These are phyloP conservation scores for Ophiostoma piceae DNA, from an alignment of 2,329 filamentous ascomycete genomes.

Conservation along the genomic window DNA sequence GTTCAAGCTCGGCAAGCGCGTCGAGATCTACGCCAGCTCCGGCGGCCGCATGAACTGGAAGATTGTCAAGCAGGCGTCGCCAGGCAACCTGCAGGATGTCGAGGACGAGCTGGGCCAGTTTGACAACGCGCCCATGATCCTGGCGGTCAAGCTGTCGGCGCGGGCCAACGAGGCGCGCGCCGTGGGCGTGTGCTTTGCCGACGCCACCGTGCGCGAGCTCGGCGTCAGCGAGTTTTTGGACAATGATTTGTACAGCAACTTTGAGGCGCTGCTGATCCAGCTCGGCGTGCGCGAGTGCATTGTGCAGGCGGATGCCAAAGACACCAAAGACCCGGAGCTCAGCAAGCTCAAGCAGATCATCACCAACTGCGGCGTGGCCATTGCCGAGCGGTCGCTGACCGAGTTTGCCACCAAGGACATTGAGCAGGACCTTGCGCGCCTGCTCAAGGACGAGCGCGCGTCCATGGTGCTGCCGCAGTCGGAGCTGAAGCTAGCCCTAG, in stretches of 20 bases:
- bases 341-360: conserved; percentile 83
- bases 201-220: conserved; percentile 90
- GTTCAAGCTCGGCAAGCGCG: conserved; percentile 80
- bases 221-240: conserved; percentile 98
- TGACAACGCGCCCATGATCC: conserved; percentile 86
- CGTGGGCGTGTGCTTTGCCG: conserved; percentile 94
- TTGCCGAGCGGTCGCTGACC: conserved; percentile 68
- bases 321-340: conserved; percentile 63
- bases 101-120: conserved; percentile 87
- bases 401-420: conserved; percentile 91
- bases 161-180: conserved; percentile 78
- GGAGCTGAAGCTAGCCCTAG: conserved; percentile 93
- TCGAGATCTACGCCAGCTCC: conserved; percentile 81
- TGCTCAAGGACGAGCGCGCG: conserved; percentile 81
- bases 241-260: conserved; percentile 97
- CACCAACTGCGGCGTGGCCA: conserved; percentile 83
- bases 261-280: conserved; percentile 93
- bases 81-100: conserved; percentile 92
- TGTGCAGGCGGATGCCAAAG: conserved; percentile 64
- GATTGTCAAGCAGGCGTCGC: conserved; percentile 83
- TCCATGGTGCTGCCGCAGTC: conserved; percentile 73
- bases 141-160: conserved; percentile 89
- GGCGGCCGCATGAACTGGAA: conserved; percentile 86
- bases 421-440: conserved; percentile 82
- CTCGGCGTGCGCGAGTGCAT: conserved; percentile 92